Evolutionary conservation across 148 eudicot genomes (phyloP), one percentile per base, ranked within the genome.

Genomic region (Fagopyrum esculentum): DNA sequence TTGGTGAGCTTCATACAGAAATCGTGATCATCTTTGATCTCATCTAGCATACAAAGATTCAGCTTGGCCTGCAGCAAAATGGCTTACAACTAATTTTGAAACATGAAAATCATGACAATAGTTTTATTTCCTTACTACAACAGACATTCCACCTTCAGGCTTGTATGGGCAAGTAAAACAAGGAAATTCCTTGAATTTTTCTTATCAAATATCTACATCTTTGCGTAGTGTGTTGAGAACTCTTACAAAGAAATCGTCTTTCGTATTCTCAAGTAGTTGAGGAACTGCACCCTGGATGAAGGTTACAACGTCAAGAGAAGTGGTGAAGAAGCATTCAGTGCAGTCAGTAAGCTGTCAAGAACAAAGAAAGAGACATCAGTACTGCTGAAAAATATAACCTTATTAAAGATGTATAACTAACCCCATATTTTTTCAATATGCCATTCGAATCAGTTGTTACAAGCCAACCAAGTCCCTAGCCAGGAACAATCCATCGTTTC

Each of bases 81-180:
- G 5, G 12, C 1, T 11, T 35, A 35, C 2, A n/a, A 10, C n/a
- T 10, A 10, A 54, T 54, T 11, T 11, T 54, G 59, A 54, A 11
- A 54, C 12, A 1, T 10, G n/a, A 0, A 11, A 10, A 11, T 11
- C 59, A 54, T 10, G 59, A 54, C 12, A 54, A 2, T 1, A 54
- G 12, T 11, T 54, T 54, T 10, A 10, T 54, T 54, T 54, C 59
- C 81, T 71, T 16, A 85, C 91, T 85, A 85, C 84, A 6, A 81
- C 79, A 74, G 80, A 83, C 91, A 87, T 87, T 44, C 86, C 83
- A 57, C 90, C 90, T 79, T 87, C 90, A 1, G 91, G 85, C 71
- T 84, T 87, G 63, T 77, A 75, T 47, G 91, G 91, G 73, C 91
- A 87, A 17, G 81, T 73, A 77, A 87, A 57, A 63, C 83, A 82